A percentile compares a stretch with the other conserved stretches of the same genome.
These are phyloP conservation scores for Fusarium virguliforme DNA, from an alignment of 2,329 filamentous ascomycete species.

Conservation along the genomic window DNA sequence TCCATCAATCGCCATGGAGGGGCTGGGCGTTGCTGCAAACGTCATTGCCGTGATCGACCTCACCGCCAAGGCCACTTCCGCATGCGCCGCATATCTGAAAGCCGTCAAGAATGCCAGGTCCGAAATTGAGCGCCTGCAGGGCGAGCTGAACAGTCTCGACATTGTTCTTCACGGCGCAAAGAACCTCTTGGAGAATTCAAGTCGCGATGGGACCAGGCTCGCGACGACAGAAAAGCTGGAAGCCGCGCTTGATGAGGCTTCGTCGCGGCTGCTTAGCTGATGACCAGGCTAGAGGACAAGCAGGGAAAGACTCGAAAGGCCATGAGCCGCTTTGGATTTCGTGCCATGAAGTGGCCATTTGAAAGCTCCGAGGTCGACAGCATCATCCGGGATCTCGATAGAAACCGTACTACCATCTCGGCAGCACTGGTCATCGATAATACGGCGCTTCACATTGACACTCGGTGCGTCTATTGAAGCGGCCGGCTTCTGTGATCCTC, in stretches of 20 bases:
- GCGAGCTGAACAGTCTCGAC: background rate
- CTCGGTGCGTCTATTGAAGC: background rate
- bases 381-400: background rate
- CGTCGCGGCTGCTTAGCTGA: background rate
- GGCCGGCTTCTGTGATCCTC: background rate
- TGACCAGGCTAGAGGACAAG: background rate
- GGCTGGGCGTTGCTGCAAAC: slow-evolving; percentile 10
- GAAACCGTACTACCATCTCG: background rate
- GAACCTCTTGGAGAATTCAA: background rate
- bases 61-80: background rate
- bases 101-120: slow-evolving; percentile 14
- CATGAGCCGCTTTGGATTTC: slow-evolving; percentile 25
- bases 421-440: slow-evolving; percentile 22
- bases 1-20: slow-evolving; percentile 16
- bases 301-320: background rate
- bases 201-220: background rate
- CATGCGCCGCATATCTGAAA: slow-evolving; percentile 12
- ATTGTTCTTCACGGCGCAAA: background rate
- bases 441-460: background rate
- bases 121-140: slow-evolving; percentile 22
- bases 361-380: slow-evolving; percentile 19
- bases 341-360: slow-evolving; percentile 34
- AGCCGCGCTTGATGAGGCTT: background rate
- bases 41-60: slow-evolving; percentile 14
- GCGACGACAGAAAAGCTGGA: background rate